A percentile compares a stretch with the other conserved stretches of the same genome.
phyloP scores from a whole-genome alignment of 257 asterid species.

The Salvia rosmarinus region DNA sequence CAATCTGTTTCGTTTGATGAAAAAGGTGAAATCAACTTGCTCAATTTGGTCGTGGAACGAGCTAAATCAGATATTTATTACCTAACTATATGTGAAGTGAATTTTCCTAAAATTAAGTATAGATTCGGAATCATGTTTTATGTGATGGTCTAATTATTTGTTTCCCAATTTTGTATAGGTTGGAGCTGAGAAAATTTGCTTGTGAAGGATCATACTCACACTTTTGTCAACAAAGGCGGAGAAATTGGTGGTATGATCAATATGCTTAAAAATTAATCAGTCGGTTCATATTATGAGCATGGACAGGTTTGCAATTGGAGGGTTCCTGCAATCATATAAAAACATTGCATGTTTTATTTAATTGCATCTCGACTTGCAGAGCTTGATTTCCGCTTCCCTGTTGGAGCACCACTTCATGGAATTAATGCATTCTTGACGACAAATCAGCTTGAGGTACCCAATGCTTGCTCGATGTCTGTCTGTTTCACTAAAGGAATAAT shows the following conservation, averaged over 20 bases:
- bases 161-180: slow-evolving; percentile 52
- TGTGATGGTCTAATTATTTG: slow-evolving; percentile 27
- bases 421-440: slow-evolving; percentile 84
- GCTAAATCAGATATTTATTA: background rate
- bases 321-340: slow-evolving; percentile 17
- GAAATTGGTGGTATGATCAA: slow-evolving; percentile 83
- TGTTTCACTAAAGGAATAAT: background rate
- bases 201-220: slow-evolving; percentile 96
- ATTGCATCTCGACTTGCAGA: slow-evolving; percentile 61
- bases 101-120: background rate
- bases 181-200: slow-evolving; percentile 92
- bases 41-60: slow-evolving; percentile 17
- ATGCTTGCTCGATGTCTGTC: slow-evolving; percentile 1
- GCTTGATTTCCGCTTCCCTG: slow-evolving; percentile 89
- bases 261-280: slow-evolving; percentile 17
- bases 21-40: slow-evolving; percentile 64
- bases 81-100: slow-evolving; percentile 17
- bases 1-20: slow-evolving; percentile 94
- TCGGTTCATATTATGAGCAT: slow-evolving; percentile 15
- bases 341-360: slow-evolving; percentile 35
- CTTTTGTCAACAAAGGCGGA: slow-evolving; percentile 94
- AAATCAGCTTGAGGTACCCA: slow-evolving; percentile 87
- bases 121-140: slow-evolving; percentile 1
- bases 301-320: slow-evolving; percentile 24
- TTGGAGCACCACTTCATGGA: slow-evolving; percentile 99